Conservation (phyloP, 1,284 basidiomycete species). For the Vanrija humicola region DNA sequence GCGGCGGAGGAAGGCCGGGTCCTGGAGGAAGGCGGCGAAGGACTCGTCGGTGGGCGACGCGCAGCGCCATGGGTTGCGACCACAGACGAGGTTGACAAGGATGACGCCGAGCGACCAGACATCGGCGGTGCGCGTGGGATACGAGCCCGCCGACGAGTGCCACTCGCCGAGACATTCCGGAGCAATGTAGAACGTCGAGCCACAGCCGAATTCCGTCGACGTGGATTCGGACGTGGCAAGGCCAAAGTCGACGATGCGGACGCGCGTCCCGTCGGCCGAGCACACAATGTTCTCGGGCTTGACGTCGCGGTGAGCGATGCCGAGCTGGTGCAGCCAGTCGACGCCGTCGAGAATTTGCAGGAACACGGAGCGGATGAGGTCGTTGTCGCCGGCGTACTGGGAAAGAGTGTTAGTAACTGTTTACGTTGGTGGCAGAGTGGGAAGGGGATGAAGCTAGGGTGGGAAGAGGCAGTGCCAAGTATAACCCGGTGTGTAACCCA, state of each 20-base stretch:
- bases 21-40: constrained; percentile 63
- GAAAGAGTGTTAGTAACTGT: constrained; percentile 5
- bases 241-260: constrained; percentile 95
- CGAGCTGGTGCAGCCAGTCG: constrained; percentile 65
- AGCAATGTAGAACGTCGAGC: constrained; percentile 50
- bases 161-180: constrained; percentile 83
- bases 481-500: neutral
- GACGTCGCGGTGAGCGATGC: constrained; percentile 92
- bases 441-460: too few relatives aligned
- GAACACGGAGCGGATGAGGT: constrained; percentile 78
- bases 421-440: neutral
- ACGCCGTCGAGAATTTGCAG: constrained; percentile 91
- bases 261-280: constrained; percentile 65
- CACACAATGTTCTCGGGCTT: constrained; percentile 98
- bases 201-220: constrained; percentile 83
- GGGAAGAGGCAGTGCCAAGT: neutral
- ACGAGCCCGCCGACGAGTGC: constrained; percentile 52
- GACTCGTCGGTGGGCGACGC: constrained; percentile 68
- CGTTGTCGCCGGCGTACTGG: constrained; percentile 72
- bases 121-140: constrained; percentile 72
- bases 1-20: constrained; percentile 63
- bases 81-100: constrained; percentile 85
- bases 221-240: constrained; percentile 85
- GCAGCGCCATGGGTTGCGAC: constrained; percentile 80
- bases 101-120: constrained; percentile 91